These are phyloP conservation scores for Peronospora tabacina DNA, from an alignment of 352 stramenopile genomes.

Conservation along the genomic window DNA sequence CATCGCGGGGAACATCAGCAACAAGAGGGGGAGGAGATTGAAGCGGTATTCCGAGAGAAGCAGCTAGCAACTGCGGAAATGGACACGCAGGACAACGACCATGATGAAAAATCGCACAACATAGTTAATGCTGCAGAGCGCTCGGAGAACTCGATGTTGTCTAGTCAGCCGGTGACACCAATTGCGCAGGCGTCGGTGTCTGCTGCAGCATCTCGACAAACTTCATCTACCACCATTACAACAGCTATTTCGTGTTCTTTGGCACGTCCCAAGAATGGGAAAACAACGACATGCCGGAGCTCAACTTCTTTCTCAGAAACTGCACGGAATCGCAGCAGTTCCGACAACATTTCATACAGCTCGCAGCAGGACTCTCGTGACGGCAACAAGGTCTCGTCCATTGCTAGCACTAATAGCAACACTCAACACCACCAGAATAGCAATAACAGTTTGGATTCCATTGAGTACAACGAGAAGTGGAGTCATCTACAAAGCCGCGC, in stretches of 20 bases:
- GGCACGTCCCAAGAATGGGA: slow-evolving; percentile 42
- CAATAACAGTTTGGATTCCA: slow-evolving; percentile 26
- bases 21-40: slow-evolving; percentile 16
- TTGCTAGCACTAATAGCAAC: slow-evolving; percentile 22
- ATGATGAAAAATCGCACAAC: slow-evolving; percentile 33
- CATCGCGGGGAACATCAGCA: slow-evolving; percentile 15
- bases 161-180: not conserved
- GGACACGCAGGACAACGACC: slow-evolving; percentile 20
- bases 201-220: slow-evolving; percentile 13
- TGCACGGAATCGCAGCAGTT: slow-evolving; percentile 10
- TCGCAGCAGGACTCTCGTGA: slow-evolving; percentile 25
- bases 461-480: slow-evolving; percentile 40
- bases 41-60: slow-evolving; percentile 8
- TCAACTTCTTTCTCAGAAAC: slow-evolving; percentile 4
- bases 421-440: slow-evolving; percentile 38
- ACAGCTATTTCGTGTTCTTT: slow-evolving; percentile 23
- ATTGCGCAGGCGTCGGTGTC: slow-evolving; percentile 1
- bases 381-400: slow-evolving; percentile 25
- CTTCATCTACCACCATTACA: slow-evolving; percentile 9
- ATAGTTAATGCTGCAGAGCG: slow-evolving; percentile 33
- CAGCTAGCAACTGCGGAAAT: not conserved
- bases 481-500: slow-evolving; percentile 32
- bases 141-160: slow-evolving; percentile 20
- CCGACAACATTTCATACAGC: slow-evolving; percentile 14
- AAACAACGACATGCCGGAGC: slow-evolving; percentile 16